Evolutionary conservation across 106 monocot species (phyloP).

Genomic region (Dendrobium huoshanense): DNA sequence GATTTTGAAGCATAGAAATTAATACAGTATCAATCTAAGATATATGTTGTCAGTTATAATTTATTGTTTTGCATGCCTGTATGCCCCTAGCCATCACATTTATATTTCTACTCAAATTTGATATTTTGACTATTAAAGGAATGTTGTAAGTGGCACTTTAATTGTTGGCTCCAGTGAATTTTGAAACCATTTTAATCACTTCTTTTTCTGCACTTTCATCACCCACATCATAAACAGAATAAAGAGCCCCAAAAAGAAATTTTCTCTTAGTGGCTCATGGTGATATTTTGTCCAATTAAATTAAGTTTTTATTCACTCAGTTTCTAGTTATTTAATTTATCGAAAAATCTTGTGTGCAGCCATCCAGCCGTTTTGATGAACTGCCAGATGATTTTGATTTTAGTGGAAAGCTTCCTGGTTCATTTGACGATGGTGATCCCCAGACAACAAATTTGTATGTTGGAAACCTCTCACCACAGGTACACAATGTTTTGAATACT

Average conservation of each 20-base stretch:
- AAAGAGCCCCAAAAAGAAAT: background rate
- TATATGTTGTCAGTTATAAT: background rate
- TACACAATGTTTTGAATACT: constrained; percentile 5
- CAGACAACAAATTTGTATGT: constrained; percentile 99
- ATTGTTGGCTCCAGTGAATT: background rate
- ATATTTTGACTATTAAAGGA: too few relatives aligned
- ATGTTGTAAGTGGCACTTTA: background rate
- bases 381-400: constrained; percentile 89
- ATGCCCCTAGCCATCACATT: too few relatives aligned
- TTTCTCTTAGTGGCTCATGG: background rate
- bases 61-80: background rate
- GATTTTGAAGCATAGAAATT: background rate
- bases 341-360: constrained; percentile 37
- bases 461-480: constrained; percentile 98
- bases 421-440: constrained; percentile 99
- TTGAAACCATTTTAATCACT: background rate
- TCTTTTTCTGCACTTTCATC: background rate
- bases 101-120: too few relatives aligned
- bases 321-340: background rate
- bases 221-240: background rate
- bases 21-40: background rate
- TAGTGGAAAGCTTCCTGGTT: constrained; percentile 83
- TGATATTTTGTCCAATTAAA: background rate
- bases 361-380: constrained; percentile 87
- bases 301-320: background rate